These are phyloP conservation scores for Xylariales sp. DNA, from an alignment of 2,329 filamentous ascomycete genomes.

Conservation along the genomic window DNA sequence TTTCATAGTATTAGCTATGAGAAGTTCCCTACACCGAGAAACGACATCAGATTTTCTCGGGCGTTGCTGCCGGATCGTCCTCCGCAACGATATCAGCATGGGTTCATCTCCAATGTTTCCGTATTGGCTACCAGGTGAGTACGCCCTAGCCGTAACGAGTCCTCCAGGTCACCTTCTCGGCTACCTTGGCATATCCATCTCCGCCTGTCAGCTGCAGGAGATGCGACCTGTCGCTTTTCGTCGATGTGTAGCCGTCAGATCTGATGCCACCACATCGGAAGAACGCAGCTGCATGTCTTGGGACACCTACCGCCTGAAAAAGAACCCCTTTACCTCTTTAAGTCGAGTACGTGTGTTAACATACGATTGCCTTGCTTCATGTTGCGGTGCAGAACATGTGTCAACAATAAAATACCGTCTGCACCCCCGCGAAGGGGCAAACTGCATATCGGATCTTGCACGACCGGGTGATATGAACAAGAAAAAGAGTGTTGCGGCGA, in stretches of 20 bases:
- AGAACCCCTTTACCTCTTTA: constrained; percentile 44
- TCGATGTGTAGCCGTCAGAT: constrained; percentile 42
- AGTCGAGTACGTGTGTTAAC: constrained; percentile 36
- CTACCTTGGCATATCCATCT: constrained; percentile 14
- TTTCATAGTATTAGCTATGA: constrained; percentile 21
- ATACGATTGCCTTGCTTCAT: constrained; percentile 25
- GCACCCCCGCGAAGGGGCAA: constrained; percentile 24
- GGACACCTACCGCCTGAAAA: constrained; percentile 40
- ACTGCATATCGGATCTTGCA: constrained; percentile 39
- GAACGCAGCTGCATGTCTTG: constrained; percentile 49
- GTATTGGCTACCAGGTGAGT: not conserved
- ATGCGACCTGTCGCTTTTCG: constrained; percentile 45
- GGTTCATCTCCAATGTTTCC: not conserved
- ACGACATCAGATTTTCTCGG: constrained; percentile 3
- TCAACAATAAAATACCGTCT: constrained; percentile 12
- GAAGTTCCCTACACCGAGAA: constrained; percentile 21
- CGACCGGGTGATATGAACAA: constrained; percentile 28
- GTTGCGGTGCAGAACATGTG: constrained; percentile 19
- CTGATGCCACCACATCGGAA: constrained; percentile 46
- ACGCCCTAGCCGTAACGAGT: not conserved
- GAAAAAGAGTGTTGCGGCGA: constrained; percentile 26
- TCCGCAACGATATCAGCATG: not conserved
- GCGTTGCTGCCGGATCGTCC: not conserved
- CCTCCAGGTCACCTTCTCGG: not conserved
- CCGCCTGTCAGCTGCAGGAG: constrained; percentile 36